Evolutionary conservation across 345 rosid species (phyloP), one percentile per base, ranked within the genome.

Genomic region (Hibiscus trionum): DNA sequence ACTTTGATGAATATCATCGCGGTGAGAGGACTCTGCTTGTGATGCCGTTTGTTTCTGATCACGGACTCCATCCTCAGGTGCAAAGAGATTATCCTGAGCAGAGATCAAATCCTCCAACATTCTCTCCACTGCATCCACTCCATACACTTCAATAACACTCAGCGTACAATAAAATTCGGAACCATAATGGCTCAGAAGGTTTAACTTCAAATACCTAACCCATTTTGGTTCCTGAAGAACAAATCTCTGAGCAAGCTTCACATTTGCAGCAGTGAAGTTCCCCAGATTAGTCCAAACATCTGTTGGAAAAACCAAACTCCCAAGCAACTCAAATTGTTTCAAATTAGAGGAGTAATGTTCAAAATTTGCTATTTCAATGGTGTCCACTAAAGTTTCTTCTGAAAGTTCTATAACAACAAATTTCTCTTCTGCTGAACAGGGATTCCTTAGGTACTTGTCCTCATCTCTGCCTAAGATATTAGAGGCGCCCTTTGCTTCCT

Each of bases 121-220:
- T 78, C 87, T 56, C 79, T 95, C 99, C 68, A 92, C 94, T 12
- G 98, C 97, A 84, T 95, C 98, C 53, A 95, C 98, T 72, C 99
- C 99, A 56, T 85, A 92, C 21, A 87, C 96, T 84, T 92, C 96
- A 37, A 92, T 58, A 57, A 87, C 73, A 73, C 98, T 95, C 68
- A 95, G 80, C 1, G 99, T 95, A 76, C 99, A 95, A 74, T 95
- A 95, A 81, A 95, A 92, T 80, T 95, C 99, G 58, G 89, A 82
- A 5, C 99, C 98, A 73, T 87, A 78, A 78, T 95, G 99, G 76
- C 85, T 88, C 29, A 85, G 68, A 71, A 95, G 88, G 73, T 76
- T 90, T 58, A 92, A 82, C 77, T 84, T 95, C 31, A 95, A 76
- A 75, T 95, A 95, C 76, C 97, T 88, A 56, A 81, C 97, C 96